Evolutionary conservation across 2,329 filamentous ascomycete genomes (phyloP), one percentile per base, ranked within the genome.

Genomic region (Penicillium griseofulvum): DNA sequence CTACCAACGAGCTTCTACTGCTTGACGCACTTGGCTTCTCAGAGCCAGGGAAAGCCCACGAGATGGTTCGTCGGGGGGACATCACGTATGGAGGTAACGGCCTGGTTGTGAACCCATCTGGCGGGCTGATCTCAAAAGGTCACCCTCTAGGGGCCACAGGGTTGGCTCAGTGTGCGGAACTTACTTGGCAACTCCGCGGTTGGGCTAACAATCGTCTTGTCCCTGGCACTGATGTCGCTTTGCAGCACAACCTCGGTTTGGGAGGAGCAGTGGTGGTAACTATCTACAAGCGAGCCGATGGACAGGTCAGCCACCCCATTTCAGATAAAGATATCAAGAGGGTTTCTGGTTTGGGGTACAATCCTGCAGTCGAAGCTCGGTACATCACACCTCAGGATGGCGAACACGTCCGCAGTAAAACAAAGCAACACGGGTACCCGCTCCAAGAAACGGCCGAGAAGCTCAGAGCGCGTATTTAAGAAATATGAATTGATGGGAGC

Each of bases 171-270:
- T 97, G 92, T 71, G 90, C 92, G 5, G 93, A 97, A 77, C 80
- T 97, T 10, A 89, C 94, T 19, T 97, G 93, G 93, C 93, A 97
- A 70, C 81, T 97, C 64, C 84, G 93, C 59, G 93, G 93, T 12
- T 97, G 92, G 93, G 93, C 93, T n/a, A 96, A 94, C 76, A 97
- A 96, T 78, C 83, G 93, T 31, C 77, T 85, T 14, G 83, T 88
- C 1, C 77, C 83, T 19, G 80, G 81, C 51, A 93, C 91, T 0
- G 83, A 78, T 59, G 86, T 85, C 55, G 89, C 88, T 51, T 78
- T 97, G 60, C 92, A 97, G 79, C 93, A 97, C 72, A 97, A 97
- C 69, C 80, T 97, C 0, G 93, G 93, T 0, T 80, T 97, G 9
- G 93, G 93, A 14, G 93, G 93, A 49, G 93, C 92, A 3, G 91